phyloP scores from a whole-genome alignment of 805 yeast species.

The Pichia occidentalis region DNA sequence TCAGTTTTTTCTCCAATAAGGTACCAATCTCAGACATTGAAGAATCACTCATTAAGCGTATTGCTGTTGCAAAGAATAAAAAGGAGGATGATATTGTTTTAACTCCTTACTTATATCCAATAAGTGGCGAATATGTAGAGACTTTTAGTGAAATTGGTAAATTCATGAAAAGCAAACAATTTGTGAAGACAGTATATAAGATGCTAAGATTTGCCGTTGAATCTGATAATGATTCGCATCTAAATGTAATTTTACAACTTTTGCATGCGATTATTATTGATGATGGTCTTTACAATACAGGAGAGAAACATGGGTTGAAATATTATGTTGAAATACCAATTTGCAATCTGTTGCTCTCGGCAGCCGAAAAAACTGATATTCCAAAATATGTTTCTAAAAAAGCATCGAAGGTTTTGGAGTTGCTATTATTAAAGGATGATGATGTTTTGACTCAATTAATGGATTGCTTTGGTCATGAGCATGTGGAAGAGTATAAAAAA shows the following conservation, averaged over 20 bases:
- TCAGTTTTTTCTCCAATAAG: conserved; percentile 41
- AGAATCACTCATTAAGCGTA: conserved; percentile 37
- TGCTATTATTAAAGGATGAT: conserved; percentile 42
- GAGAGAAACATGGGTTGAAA: conserved; percentile 29
- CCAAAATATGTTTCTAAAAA: conserved; percentile 43
- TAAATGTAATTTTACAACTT: conserved; percentile 59
- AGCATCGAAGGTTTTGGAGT: conserved; percentile 51
- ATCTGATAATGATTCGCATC: conserved; percentile 44
- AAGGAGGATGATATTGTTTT: conserved; percentile 41
- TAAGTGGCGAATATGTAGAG: conserved; percentile 21
- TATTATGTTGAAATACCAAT: conserved; percentile 48
- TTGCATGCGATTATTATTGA: conserved; percentile 52
- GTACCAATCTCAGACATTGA: conserved; percentile 47
- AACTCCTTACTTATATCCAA: conserved; percentile 36
- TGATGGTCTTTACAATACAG: conserved; percentile 25
- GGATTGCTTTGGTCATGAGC: conserved; percentile 52
- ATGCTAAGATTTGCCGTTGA: conserved; percentile 48
- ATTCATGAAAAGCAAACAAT: conserved; percentile 44
- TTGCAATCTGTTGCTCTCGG: conserved; percentile 46
- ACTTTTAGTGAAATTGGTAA: conserved; percentile 39
- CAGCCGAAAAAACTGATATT: conserved; percentile 42
- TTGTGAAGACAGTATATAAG: conserved; percentile 54
- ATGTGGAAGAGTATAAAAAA: conserved; percentile 43
- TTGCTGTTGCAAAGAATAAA: conserved; percentile 34
- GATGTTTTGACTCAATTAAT: conserved; percentile 44